A percentile compares a stretch with the other conserved stretches of the same genome.
These are phyloP conservation scores for Fraxinus albicans DNA, from an alignment of 305 asterid genomes.

Conservation along the genomic window DNA sequence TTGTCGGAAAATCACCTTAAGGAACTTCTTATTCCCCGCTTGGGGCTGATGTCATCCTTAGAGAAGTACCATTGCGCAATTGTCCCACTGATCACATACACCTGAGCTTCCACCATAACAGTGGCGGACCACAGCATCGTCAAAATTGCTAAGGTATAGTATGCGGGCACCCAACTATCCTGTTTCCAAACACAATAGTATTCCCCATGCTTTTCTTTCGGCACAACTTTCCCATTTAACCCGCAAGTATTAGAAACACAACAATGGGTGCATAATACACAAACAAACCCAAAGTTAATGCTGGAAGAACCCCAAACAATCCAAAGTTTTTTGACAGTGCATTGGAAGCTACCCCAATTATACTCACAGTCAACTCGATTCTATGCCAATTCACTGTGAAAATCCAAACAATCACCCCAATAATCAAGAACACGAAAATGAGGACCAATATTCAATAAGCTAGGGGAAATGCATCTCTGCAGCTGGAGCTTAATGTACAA, in stretches of 20 bases:
- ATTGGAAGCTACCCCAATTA: conserved; percentile 71
- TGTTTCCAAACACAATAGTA: conserved; percentile 76
- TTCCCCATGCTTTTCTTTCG: conserved; percentile 57
- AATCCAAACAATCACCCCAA: conserved; percentile 79
- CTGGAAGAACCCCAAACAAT: conserved; percentile 74
- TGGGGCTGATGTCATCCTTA: no score
- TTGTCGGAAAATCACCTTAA: no score
- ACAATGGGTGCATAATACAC: conserved; percentile 71
- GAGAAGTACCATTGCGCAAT: no score
- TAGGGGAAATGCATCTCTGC: conserved; percentile 74
- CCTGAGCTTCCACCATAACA: no score
- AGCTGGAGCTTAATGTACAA: conserved; percentile 65
- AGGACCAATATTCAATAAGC: conserved; percentile 64
- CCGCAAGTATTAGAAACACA: conserved; percentile 72
- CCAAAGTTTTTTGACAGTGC: conserved; percentile 68
- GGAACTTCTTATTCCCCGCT: no score
- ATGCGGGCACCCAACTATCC: conserved; percentile 94
- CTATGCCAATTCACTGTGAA: conserved; percentile 78
- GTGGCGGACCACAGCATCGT: no score
- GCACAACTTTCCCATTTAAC: conserved; percentile 71
- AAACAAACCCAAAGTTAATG: conserved; percentile 55
- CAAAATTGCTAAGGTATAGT: conserved; percentile 70
- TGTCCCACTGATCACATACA: no score
- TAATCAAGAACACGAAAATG: conserved; percentile 64
- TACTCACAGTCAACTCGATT: conserved; percentile 83